Evolutionary conservation across 1,139 yeast species (phyloP), one percentile per base, ranked within the genome.

Genomic region (Ogataea hybrid): DNA sequence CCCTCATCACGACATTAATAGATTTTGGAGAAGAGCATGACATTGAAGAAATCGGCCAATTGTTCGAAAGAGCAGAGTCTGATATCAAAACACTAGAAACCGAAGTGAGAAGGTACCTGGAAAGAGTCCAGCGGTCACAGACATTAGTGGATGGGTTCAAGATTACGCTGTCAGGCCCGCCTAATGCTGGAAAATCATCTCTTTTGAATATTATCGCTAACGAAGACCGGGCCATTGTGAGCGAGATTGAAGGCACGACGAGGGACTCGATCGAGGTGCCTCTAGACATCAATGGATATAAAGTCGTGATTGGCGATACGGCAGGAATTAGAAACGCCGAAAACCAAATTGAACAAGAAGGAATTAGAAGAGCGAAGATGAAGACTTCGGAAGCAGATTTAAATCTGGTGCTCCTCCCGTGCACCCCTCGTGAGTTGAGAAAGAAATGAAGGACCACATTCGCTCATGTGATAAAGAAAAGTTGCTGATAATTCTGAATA

Each of bases 21-120:
- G 98, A 94, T 63, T 92, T 92, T 59, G 97, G 96, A n/a, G 98
- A 92, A 51, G 95, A 88, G 51, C 87, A 86, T 42, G 96, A 87
- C 49, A 71, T 88, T 25, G 89, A 83, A 9, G 84, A 84, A 50
- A 52, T 62, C 6, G 67, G 63, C 4, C 58, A 62, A 11, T 67
- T 83, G 15, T 74, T 86, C 43, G 65, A 62, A 11, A 63, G 64
- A 1, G 89, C 86, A 1, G 69, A 65, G 10, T 35, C 28, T 0
- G 72, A 72, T 43, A 70, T 86, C 4, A 46, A 46, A 3, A 30
- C 22, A 1, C 56, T 88, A 9, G 62, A 70, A 16, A 5, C 5
- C 0, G 79, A 82, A 27, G 69, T 90, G 6, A 50, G 55, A 1
- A 46, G 54, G 2, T 84, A 81, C 55, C 55, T 85, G 15, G 50